Evolutionary conservation across 495 filamentous ascomycete species (phyloP).

Genomic region (Neurospora africana): DNA sequence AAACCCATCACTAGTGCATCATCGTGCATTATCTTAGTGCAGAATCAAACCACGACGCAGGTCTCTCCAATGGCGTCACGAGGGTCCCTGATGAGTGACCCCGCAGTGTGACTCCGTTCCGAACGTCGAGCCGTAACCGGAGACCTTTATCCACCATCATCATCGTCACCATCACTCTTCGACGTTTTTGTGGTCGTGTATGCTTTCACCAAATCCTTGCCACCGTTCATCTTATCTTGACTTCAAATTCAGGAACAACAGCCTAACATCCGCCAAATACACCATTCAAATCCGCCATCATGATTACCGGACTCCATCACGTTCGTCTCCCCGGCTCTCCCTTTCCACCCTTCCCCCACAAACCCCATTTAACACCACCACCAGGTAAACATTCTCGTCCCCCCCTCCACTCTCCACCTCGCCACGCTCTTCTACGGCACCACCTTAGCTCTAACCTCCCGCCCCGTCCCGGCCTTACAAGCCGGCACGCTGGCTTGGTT

Average conservation of each 20-base stretch:
- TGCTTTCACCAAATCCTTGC: background rate
- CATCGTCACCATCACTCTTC: background rate
- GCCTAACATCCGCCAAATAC: background rate
- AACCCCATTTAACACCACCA: background rate
- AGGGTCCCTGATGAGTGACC: background rate
- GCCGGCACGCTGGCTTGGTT: constrained; percentile 46
- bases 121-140: background rate
- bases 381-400: constrained; percentile 47
- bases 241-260: background rate
- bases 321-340: constrained; percentile 1
- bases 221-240: background rate
- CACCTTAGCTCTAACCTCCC: constrained; percentile 41
- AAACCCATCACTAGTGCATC: background rate
- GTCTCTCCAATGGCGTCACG: background rate
- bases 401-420: constrained; percentile 39
- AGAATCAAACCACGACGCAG: background rate
- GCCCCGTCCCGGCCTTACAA: constrained; percentile 41
- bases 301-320: constrained; percentile 52
- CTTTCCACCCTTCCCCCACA: constrained; percentile 14
- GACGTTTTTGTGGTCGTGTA: background rate
- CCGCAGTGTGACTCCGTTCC: background rate
- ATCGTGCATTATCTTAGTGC: background rate
- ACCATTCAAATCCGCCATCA: constrained; percentile 13
- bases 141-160: background rate
- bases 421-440: constrained; percentile 46